A percentile compares a stretch with the other conserved stretches of the same genome.
These are phyloP conservation scores for Rhizopus microsporus DNA, from an alignment of 371 early-diverging fungal genomes.

Conservation along the genomic window DNA sequence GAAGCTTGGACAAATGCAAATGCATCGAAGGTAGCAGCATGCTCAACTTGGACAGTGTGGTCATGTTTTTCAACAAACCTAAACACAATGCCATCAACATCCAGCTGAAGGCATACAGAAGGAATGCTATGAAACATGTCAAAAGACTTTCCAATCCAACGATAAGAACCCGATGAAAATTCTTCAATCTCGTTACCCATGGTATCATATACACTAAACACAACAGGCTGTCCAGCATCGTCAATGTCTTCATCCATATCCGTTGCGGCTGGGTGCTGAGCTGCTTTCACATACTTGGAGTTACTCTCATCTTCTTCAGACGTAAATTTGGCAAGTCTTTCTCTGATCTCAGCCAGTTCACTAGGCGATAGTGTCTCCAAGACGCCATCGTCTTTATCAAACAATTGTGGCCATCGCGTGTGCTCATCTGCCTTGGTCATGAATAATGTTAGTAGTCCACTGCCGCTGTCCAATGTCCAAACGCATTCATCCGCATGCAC, in stretches of 20 bases:
- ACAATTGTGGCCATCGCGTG: conserved; percentile 79
- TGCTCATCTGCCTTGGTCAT: conserved; percentile 62
- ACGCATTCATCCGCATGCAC: conserved; percentile 62
- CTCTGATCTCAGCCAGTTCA: conserved; percentile 60
- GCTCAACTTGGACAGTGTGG: conserved; percentile 28
- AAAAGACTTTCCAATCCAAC: conserved; percentile 59
- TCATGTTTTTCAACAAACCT: conserved; percentile 28
- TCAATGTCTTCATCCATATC: conserved; percentile 75
- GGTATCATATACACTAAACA: conserved; percentile 46
- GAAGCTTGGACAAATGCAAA: conserved; percentile 70
- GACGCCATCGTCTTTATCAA: conserved; percentile 70
- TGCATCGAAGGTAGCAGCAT: conserved; percentile 69
- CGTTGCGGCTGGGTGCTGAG: conserved; percentile 55
- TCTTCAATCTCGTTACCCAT: conserved; percentile 36
- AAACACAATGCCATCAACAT: conserved; percentile 78
- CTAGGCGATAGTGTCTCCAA: conserved; percentile 72
- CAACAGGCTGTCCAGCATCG: conserved; percentile 56
- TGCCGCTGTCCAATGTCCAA: conserved; percentile 74
- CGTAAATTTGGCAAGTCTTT: conserved; percentile 70
- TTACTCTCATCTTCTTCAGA: conserved; percentile 28
- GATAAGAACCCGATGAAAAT: conserved; percentile 40
- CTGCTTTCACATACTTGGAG: conserved; percentile 15
- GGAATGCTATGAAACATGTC: conserved; percentile 28
- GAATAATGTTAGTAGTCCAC: conserved; percentile 62
- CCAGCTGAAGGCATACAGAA: conserved; percentile 65